These are phyloP conservation scores for Alternaria ventricosa DNA, from an alignment of 2,329 filamentous ascomycete genomes.

Conservation along the genomic window DNA sequence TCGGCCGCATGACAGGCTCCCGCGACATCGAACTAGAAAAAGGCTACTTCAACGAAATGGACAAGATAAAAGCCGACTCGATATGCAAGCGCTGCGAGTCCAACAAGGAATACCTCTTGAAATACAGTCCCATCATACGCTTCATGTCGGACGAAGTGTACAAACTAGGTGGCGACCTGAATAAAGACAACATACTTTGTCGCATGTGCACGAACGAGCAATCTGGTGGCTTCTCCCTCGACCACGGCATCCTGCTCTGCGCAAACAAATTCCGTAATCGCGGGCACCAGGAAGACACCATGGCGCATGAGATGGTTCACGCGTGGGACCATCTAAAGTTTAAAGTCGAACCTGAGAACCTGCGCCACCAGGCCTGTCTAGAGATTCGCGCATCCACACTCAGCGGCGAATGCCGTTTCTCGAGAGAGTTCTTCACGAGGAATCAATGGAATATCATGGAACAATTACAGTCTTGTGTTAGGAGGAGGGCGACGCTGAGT, in stretches of 20 bases:
- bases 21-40: slow-evolving; percentile 37
- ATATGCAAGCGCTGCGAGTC: slow-evolving; percentile 85
- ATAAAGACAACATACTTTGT: slow-evolving; percentile 79
- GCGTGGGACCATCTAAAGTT: slow-evolving; percentile 92
- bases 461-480: slow-evolving; percentile 92
- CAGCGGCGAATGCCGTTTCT: slow-evolving; percentile 92
- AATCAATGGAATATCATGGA: slow-evolving; percentile 89
- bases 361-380: slow-evolving; percentile 91
- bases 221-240: slow-evolving; percentile 83
- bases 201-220: slow-evolving; percentile 76
- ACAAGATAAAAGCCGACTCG: slow-evolving; percentile 74
- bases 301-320: slow-evolving; percentile 98
- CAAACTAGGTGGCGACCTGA: slow-evolving; percentile 78
- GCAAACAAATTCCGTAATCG: slow-evolving; percentile 85
- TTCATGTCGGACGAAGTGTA: slow-evolving; percentile 85
- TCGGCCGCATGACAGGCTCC: slow-evolving; percentile 60
- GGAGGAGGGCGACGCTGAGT: slow-evolving; percentile 78
- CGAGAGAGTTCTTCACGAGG: slow-evolving; percentile 81
- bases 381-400: slow-evolving; percentile 96
- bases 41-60: slow-evolving; percentile 79
- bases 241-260: slow-evolving; percentile 88
- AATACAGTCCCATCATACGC: slow-evolving; percentile 82
- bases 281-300: slow-evolving; percentile 87
- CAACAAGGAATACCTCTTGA: slow-evolving; percentile 81
- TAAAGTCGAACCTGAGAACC: slow-evolving; percentile 82